These are phyloP conservation scores for Colletotrichum destructivum DNA, from an alignment of 2,329 filamentous ascomycete genomes.

Conservation along the genomic window DNA sequence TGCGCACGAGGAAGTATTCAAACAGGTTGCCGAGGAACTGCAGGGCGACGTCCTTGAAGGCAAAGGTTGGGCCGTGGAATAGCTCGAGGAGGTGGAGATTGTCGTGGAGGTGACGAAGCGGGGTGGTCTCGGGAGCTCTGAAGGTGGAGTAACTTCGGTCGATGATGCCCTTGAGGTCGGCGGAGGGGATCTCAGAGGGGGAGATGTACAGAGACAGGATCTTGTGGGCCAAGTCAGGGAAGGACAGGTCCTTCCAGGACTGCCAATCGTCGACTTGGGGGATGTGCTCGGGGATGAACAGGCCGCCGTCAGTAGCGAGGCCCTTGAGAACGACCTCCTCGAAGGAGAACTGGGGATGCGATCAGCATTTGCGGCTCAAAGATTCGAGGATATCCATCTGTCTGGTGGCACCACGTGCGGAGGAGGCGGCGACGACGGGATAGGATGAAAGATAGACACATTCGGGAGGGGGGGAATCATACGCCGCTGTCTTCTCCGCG, in stretches of 20 bases:
- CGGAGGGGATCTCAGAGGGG: constrained; percentile 81
- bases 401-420: neutral
- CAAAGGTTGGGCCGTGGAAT: constrained; percentile 95
- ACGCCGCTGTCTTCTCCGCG: constrained; percentile 66
- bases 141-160: constrained; percentile 91
- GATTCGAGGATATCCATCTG: neutral
- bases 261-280: constrained; percentile 77
- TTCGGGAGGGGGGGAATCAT: constrained; percentile 44
- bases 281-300: constrained; percentile 90
- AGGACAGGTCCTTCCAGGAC: constrained; percentile 84
- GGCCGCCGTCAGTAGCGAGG: constrained; percentile 86
- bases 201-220: constrained; percentile 93
- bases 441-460: neutral
- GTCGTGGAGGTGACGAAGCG: constrained; percentile 82
- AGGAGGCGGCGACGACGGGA: constrained; percentile 9
- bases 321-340: constrained; percentile 93
- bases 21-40: constrained; percentile 98
- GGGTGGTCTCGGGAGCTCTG: constrained; percentile 83
- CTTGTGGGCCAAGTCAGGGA: constrained; percentile 85
- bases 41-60: constrained; percentile 93
- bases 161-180: constrained; percentile 88
- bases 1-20: constrained; percentile 85
- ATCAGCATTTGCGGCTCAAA: constrained; percentile 26
- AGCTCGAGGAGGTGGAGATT: constrained; percentile 92
- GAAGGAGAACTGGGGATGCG: constrained; percentile 79